These are phyloP conservation scores for Neurospora sublineolata DNA, from an alignment of 495 filamentous ascomycete genomes.

Conservation along the genomic window DNA sequence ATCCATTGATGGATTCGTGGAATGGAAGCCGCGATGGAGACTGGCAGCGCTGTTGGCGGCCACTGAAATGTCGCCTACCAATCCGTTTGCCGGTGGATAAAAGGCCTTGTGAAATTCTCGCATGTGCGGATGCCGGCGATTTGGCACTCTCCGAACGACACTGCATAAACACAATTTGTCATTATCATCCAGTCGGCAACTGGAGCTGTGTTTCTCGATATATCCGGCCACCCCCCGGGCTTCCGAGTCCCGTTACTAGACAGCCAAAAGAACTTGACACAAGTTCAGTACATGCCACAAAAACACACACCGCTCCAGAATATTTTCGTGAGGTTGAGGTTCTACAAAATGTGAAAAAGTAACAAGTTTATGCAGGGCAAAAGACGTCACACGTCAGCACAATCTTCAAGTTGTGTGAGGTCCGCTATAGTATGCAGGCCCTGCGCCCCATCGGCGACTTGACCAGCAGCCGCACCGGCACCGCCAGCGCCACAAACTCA, in stretches of 20 bases:
- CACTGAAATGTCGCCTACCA: neutral
- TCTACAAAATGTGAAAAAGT: neutral
- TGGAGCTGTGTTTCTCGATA: neutral
- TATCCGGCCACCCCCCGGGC: neutral
- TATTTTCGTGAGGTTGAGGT: neutral
- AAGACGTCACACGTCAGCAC: neutral
- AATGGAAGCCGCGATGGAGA: neutral
- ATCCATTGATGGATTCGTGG: neutral
- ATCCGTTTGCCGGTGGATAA: neutral
- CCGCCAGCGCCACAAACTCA: neutral
- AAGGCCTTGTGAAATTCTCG: neutral
- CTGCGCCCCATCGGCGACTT: neutral
- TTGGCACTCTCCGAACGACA: neutral
- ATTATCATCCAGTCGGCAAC: neutral
- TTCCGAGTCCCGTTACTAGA: neutral
- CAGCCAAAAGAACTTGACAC: neutral
- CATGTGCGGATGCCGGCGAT: neutral
- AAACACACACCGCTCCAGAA: neutral
- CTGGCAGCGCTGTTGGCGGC: neutral
- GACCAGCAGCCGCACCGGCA: neutral
- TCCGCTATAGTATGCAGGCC: neutral
- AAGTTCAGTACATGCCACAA: neutral
- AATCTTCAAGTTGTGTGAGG: neutral
- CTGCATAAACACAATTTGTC: neutral
- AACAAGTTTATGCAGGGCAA: neutral